Conservation (phyloP, 345 rosid genomes). For the Limnanthes douglasii region DNA sequence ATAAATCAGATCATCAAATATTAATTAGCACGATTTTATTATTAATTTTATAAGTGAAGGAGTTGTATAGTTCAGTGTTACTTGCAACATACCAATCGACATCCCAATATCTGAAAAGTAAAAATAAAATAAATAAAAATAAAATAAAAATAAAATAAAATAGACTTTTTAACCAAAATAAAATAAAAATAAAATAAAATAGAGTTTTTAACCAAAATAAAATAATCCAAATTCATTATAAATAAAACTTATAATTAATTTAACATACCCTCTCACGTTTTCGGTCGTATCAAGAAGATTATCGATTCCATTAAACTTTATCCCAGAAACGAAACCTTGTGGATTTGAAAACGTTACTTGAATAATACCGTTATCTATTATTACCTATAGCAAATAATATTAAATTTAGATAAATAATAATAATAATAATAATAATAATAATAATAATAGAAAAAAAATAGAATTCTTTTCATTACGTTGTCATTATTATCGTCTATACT, state of each 20-base stretch:
- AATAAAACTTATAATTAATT: background rate
- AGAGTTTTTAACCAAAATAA: background rate
- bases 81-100: constrained; percentile 46
- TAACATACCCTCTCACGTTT: constrained; percentile 9
- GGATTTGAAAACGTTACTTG: constrained; percentile 50
- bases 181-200: too few species aligned
- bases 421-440: background rate
- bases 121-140: too few species aligned
- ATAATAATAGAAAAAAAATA: too few species aligned
- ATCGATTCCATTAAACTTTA: constrained; percentile 41
- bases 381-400: constrained; percentile 34
- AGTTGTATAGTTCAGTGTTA: constrained; percentile 15
- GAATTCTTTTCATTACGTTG: too few species aligned
- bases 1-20: background rate
- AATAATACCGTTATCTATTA: constrained; percentile 65
- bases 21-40: background rate
- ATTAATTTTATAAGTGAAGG: background rate
- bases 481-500: too few species aligned
- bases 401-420: background rate
- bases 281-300: constrained; percentile 35
- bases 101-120: constrained; percentile 58
- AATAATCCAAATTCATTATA: background rate
- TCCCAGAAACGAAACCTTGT: constrained; percentile 38
- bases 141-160: too few species aligned
- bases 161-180: too few species aligned